Conservation (phyloP, 1,139 yeast genomes). For the Suhomyces bokatorum region DNA sequence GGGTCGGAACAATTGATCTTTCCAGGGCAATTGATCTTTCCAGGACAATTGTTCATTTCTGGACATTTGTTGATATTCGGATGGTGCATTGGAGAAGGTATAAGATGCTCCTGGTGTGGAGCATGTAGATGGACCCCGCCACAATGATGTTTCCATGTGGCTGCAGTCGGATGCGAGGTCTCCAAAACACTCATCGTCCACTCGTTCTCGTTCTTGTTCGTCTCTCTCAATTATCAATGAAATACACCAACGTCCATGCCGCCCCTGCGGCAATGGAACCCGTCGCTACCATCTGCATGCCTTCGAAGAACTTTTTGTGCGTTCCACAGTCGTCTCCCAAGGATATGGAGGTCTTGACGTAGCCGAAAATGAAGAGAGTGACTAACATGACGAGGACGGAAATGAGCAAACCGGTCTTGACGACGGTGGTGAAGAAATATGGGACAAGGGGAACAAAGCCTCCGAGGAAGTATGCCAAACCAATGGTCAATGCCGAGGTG, state of each 20-base stretch:
- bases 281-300: constrained; percentile 85
- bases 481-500: constrained; percentile 76
- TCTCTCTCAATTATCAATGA: constrained; percentile 49
- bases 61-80: too few relatives aligned
- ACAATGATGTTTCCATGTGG: constrained; percentile 7
- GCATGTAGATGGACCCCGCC: neutral
- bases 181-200: neutral
- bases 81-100: too few relatives aligned
- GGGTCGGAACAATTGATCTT: too few relatives aligned
- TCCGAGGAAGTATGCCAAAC: constrained; percentile 71
- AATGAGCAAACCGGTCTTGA: constrained; percentile 70
- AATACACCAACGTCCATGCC: constrained; percentile 88
- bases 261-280: constrained; percentile 97
- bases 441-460: constrained; percentile 82
- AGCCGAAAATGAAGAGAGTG: constrained; percentile 87
- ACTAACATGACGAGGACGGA: constrained; percentile 82
- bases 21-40: too few relatives aligned
- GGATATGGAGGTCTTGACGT: constrained; percentile 77
- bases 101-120: too few relatives aligned
- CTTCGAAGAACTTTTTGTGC: constrained; percentile 67
- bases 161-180: neutral
- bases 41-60: too few relatives aligned
- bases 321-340: constrained; percentile 75
- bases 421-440: constrained; percentile 72
- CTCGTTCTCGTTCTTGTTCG: too few relatives aligned